Evolutionary conservation across 2,329 filamentous ascomycete species (phyloP).

Genomic region (Alternaria panax): DNA sequence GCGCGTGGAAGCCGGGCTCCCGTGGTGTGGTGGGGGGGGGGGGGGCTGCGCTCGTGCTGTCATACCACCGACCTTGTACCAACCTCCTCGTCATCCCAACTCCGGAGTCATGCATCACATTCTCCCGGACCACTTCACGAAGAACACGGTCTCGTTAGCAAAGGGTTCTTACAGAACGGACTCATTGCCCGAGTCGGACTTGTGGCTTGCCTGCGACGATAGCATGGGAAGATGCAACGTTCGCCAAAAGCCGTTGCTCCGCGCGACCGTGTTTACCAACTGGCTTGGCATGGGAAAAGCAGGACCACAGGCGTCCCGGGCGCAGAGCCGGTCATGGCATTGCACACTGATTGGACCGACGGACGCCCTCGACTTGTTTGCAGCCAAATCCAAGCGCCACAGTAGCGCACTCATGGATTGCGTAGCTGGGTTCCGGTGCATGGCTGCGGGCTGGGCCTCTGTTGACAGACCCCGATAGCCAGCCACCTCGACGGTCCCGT

Average conservation of each 20-base stretch:
- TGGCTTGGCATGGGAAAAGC: background rate
- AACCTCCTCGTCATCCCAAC: background rate
- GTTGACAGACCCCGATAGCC: slow-evolving; percentile 44
- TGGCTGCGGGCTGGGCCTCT: slow-evolving; percentile 37
- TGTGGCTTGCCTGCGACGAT: background rate
- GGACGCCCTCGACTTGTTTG: slow-evolving; percentile 16
- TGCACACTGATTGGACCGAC: slow-evolving; percentile 15
- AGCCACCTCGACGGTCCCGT: slow-evolving; percentile 37
- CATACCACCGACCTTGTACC: slow-evolving; percentile 1
- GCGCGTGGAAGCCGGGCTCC: background rate
- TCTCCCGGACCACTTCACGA: too few species aligned
- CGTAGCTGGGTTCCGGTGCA: slow-evolving; percentile 19
- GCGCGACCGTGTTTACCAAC: slow-evolving; percentile 15
- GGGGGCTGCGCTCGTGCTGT: background rate
- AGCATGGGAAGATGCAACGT: background rate
- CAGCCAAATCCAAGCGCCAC: slow-evolving; percentile 18
- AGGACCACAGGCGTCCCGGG: slow-evolving; percentile 5
- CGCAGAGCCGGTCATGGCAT: background rate
- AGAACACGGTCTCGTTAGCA: too few species aligned
- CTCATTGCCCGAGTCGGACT: background rate
- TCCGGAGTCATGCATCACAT: background rate
- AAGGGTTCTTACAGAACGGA: background rate
- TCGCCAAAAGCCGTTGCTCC: slow-evolving; percentile 8
- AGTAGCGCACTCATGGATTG: slow-evolving; percentile 25
- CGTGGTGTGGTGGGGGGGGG: background rate